Conservation (phyloP, 2,329 filamentous ascomycete genomes). For the Colletotrichum destructivum region DNA sequence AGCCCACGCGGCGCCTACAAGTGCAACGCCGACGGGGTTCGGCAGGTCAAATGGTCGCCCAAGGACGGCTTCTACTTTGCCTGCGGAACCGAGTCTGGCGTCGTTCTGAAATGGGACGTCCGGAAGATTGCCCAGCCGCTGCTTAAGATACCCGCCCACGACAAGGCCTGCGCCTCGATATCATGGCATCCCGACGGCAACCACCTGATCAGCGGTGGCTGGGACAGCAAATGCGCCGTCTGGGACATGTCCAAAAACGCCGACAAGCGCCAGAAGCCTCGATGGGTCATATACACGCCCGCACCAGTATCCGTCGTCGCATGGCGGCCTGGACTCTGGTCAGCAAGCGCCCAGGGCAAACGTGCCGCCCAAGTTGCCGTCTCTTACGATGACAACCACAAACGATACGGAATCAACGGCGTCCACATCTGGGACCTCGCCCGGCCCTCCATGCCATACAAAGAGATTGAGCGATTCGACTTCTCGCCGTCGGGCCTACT, state of each 20-base stretch:
- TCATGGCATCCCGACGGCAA: slow-evolving; percentile 79
- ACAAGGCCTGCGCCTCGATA: slow-evolving; percentile 72
- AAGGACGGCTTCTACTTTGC: slow-evolving; percentile 74
- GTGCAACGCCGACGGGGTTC: slow-evolving; percentile 70
- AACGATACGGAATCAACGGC: slow-evolving; percentile 68
- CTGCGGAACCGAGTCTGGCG: slow-evolving; percentile 74
- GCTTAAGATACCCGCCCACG: slow-evolving; percentile 73
- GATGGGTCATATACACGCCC: slow-evolving; percentile 73
- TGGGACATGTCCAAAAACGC: slow-evolving; percentile 75
- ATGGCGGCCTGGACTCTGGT: slow-evolving; percentile 77
- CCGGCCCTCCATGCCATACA: slow-evolving; percentile 76
- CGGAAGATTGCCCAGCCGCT: slow-evolving; percentile 68
- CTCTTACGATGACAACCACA: slow-evolving; percentile 71
- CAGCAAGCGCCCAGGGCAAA: slow-evolving; percentile 72
- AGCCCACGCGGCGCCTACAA: slow-evolving; percentile 59
- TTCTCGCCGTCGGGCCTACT: slow-evolving; percentile 70
- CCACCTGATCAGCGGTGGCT: slow-evolving; percentile 75
- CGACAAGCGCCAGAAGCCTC: slow-evolving; percentile 76
- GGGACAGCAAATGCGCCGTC: slow-evolving; percentile 74
- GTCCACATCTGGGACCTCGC: slow-evolving; percentile 81
- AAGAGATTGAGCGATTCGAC: slow-evolving; percentile 74
- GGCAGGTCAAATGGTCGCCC: slow-evolving; percentile 77
- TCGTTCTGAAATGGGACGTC: slow-evolving; percentile 76
- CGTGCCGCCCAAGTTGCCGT: slow-evolving; percentile 75
- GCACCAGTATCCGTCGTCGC: slow-evolving; percentile 72